Evolutionary conservation across 345 rosid species (phyloP), one percentile per base, ranked within the genome.

Genomic region (Passiflora organensis): DNA sequence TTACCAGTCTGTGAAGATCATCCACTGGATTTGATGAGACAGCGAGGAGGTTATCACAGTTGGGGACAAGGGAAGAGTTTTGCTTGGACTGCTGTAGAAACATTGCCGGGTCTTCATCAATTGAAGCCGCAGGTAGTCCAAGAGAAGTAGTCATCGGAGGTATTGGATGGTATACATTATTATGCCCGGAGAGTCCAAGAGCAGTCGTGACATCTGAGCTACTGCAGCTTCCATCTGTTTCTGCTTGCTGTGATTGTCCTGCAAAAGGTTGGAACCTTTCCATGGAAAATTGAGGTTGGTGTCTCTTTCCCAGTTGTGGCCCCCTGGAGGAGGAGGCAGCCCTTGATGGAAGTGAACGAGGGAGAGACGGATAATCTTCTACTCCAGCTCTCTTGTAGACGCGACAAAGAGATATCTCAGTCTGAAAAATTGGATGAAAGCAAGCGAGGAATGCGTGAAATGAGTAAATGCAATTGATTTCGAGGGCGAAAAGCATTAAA

Each of bases 361-460:
- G 95, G 15, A 88, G 75, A 0, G 95, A 84, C 8, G 90, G 89
- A 59, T 84, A 89, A 65, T 91, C 98, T 70, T 88, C 98, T 1
- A 91, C 93, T 62, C 98, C 98, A 22, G 95, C 76, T 60, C 98
- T 77, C 70, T 88, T 91, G 84, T 91, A 91, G 20, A 91, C 98
- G 2, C 98, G 88, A 58, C 98, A 91, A 36, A 91, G 81, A 0
- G 98, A 91, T 68, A 84, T 91, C 72, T 91, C 98, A 13, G 81
- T 80, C 97, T 41, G 43, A 32, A 34, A 5, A 4, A 15, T 13
- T 11, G 16, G 0, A 1, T 1, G 11, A 10, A 6, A 17, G 38
- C n/a, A 43, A n/a, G 2, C 1, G 1, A 25, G 23, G 16, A 43
- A 11, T 0, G 16, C 5, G 11, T 24, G n/a, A 12, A 45, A 1